Conservation (phyloP, 2,329 filamentous ascomycete species). For the Fusarium sp. region DNA sequence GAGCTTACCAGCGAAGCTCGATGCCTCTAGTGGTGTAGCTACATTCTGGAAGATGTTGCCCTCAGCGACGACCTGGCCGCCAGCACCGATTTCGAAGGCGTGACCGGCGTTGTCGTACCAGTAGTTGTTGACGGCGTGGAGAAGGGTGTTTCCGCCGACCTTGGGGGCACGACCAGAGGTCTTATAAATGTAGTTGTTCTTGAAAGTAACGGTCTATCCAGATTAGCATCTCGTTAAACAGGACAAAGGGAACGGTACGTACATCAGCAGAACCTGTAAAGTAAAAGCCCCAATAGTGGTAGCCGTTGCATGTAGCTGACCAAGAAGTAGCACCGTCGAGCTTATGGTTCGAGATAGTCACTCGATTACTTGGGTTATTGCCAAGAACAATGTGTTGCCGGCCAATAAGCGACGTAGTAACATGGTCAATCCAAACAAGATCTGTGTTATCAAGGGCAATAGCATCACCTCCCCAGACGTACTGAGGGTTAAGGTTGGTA, state of each 20-base stretch:
- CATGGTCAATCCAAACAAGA: slow-evolving; percentile 10
- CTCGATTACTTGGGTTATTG: not conserved
- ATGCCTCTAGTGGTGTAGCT: slow-evolving; percentile 10
- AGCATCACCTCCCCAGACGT: slow-evolving; percentile 69
- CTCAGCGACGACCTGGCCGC: not conserved
- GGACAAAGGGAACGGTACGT: not conserved
- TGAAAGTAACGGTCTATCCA: slow-evolving; percentile 53
- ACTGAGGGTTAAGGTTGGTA: slow-evolving; percentile 65
- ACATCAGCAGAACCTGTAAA: slow-evolving; percentile 59
- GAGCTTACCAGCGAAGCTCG: slow-evolving; percentile 51
- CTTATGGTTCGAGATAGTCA: slow-evolving; percentile 4
- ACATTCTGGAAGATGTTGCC: slow-evolving; percentile 9
- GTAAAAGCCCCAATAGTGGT: slow-evolving; percentile 69
- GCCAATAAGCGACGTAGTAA: not conserved
- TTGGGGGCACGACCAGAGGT: not conserved
- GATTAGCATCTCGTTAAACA: not conserved
- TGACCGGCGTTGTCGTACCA: slow-evolving; percentile 7
- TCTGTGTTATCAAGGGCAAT: slow-evolving; percentile 55
- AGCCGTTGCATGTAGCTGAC: slow-evolving; percentile 61
- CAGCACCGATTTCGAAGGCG: not conserved
- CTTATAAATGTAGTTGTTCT: slow-evolving; percentile 63
- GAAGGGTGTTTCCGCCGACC: slow-evolving; percentile 1
- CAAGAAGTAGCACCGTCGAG: not conserved
- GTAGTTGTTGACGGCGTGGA: slow-evolving; percentile 6
- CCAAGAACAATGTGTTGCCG: slow-evolving; percentile 7